Conservation (phyloP, 2,329 filamentous ascomycete species). For the Diplodia intermedia region DNA sequence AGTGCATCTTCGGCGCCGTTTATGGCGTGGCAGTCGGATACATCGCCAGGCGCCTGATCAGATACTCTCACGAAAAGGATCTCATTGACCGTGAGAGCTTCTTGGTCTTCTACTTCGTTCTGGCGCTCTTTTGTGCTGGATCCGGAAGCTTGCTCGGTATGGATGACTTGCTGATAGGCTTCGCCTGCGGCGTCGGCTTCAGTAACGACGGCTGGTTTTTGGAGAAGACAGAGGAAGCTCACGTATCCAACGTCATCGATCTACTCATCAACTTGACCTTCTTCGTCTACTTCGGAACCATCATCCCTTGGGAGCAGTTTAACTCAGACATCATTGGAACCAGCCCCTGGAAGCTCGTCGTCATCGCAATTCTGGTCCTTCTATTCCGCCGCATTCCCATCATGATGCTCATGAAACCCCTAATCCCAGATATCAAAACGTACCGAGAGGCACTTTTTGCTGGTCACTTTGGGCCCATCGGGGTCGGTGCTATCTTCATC, state of each 20-base stretch:
- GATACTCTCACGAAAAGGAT: slow-evolving; percentile 80
- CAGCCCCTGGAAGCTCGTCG: slow-evolving; percentile 86
- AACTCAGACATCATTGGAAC: slow-evolving; percentile 75
- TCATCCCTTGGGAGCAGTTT: slow-evolving; percentile 94
- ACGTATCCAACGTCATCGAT: slow-evolving; percentile 99
- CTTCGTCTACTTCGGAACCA: slow-evolving; percentile 96
- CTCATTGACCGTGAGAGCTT: slow-evolving; percentile 96
- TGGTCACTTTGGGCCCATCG: slow-evolving; percentile 96
- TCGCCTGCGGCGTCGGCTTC: slow-evolving; percentile 96
- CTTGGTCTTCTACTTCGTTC: slow-evolving; percentile 96
- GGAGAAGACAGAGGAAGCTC: slow-evolving; percentile 96
- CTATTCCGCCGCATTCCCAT: slow-evolving; percentile 95
- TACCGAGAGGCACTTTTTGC: slow-evolving; percentile 98
- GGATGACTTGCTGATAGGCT: slow-evolving; percentile 93
- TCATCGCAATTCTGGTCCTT: slow-evolving; percentile 91
- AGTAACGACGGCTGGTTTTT: slow-evolving; percentile 99
- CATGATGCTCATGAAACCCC: slow-evolving; percentile 87
- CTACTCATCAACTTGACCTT: slow-evolving; percentile 95
- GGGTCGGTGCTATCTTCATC: slow-evolving; percentile 94
- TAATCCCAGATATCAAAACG: slow-evolving; percentile 97
- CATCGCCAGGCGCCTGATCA: slow-evolving; percentile 87
- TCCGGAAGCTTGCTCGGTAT: slow-evolving; percentile 89
- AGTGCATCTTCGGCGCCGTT: slow-evolving; percentile 90
- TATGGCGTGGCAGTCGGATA: slow-evolving; percentile 91
- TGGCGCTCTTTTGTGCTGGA: slow-evolving; percentile 94